phyloP scores from a whole-genome alignment of 441 rosid genomes.

The Macaranga tanarius region DNA sequence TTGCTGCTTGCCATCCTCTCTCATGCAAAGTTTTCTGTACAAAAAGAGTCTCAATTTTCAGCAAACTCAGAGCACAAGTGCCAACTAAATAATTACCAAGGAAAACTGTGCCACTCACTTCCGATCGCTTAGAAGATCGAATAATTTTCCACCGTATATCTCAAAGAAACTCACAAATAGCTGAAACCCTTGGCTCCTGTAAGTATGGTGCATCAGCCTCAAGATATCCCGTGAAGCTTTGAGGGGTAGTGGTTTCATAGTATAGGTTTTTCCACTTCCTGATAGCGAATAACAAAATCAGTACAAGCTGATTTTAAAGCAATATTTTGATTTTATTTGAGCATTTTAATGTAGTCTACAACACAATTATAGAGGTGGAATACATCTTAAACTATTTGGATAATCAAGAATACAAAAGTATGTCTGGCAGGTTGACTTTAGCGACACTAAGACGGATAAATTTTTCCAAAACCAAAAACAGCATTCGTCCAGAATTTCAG shows the following conservation, averaged over 20 bases:
- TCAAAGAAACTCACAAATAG: conserved; percentile 94
- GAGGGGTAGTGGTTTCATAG: conserved; percentile 96
- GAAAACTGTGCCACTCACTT: conserved; percentile 54
- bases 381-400: not conserved
- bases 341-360: not conserved
- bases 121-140: conserved; percentile 85
- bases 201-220: conserved; percentile 91
- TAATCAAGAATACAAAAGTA: not conserved
- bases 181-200: conserved; percentile 87
- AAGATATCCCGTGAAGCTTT: conserved; percentile 90
- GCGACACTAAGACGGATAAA: too few species aligned
- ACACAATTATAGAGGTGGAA: not conserved
- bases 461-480: not conserved
- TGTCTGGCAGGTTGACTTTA: not conserved
- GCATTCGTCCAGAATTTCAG: conserved; percentile 7
- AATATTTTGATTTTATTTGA: not conserved
- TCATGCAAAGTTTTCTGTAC: conserved; percentile 94
- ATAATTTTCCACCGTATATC: conserved; percentile 96
- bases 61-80: conserved; percentile 18
- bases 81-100: conserved; percentile 16
- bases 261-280: conserved; percentile 98
- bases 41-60: conserved; percentile 29
- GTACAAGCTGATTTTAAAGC: conserved; percentile 17
- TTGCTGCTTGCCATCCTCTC: conserved; percentile 99
- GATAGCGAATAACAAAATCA: conserved; percentile 27